phyloP scores from a whole-genome alignment of 2,329 filamentous ascomycete species.

The Monosporascus sp. region DNA sequence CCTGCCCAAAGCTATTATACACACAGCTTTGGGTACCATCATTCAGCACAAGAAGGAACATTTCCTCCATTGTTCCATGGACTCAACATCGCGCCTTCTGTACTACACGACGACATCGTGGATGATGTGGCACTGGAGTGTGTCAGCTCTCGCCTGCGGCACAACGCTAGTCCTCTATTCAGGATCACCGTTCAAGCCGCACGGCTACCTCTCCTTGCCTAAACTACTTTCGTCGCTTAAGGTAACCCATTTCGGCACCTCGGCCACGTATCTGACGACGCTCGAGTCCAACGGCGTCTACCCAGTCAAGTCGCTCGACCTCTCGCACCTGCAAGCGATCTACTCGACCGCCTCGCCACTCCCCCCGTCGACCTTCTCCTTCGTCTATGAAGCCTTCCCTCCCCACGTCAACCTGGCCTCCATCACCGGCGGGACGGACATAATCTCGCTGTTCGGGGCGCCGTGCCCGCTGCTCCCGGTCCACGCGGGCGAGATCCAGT shows the following conservation, averaged over 20 bases:
- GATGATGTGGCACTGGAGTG: conserved; percentile 99
- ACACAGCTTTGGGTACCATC: conserved; percentile 82
- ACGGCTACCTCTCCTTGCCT: conserved; percentile 76
- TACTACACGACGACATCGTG: conserved; percentile 94
- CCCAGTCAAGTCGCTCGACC: conserved; percentile 50
- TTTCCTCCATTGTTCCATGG: conserved; percentile 76
- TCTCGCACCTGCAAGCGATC: conserved; percentile 69
- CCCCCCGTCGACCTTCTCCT: conserved; percentile 86
- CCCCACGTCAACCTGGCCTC: conserved; percentile 76
- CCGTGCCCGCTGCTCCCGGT: conserved; percentile 74
- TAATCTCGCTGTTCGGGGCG: conserved; percentile 89
- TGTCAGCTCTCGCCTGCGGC: conserved; percentile 78
- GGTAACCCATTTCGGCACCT: conserved; percentile 93
- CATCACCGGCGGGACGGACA: conserved; percentile 95
- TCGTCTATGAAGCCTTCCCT: conserved; percentile 82
- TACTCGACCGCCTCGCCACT: conserved; percentile 93
- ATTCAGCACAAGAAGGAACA: conserved; percentile 98
- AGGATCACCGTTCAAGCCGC: conserved; percentile 80
- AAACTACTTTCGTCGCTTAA: conserved; percentile 71
- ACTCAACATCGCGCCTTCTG: conserved; percentile 67
- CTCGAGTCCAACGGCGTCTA: conserved; percentile 72
- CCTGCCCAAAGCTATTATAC: conserved; percentile 87
- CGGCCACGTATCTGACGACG: conserved; percentile 85
- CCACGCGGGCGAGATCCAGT: conserved; percentile 69
- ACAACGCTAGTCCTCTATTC: conserved; percentile 84